Conservation (phyloP, 164 flowering plant genomes). For the Piper betle region DNA sequence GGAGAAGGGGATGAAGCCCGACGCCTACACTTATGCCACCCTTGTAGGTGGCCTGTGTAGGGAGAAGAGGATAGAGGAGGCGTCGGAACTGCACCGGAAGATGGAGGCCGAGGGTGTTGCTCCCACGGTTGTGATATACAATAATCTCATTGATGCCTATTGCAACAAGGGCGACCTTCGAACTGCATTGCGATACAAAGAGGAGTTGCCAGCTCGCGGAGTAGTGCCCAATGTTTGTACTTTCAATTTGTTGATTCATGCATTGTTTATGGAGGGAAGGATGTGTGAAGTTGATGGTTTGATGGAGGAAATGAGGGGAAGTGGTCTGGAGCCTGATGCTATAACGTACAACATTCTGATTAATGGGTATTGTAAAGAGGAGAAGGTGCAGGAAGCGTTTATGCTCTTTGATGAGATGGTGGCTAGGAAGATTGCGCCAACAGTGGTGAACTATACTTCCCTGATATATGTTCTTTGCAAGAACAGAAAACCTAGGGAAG, state of each 20-base stretch:
- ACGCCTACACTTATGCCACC: constrained; percentile 48
- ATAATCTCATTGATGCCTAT: constrained; percentile 57
- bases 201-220: constrained; percentile 59
- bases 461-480: constrained; percentile 57
- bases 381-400: constrained; percentile 52
- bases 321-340: constrained; percentile 34
- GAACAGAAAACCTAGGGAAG: constrained; percentile 48
- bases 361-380: constrained; percentile 60
- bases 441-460: constrained; percentile 56
- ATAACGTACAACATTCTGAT: constrained; percentile 76
- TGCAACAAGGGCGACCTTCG: constrained; percentile 53
- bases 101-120: constrained; percentile 42
- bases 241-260: constrained; percentile 63
- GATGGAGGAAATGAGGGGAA: constrained; percentile 53
- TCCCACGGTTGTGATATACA: constrained; percentile 52
- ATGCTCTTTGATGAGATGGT: constrained; percentile 54
- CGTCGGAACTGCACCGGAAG: constrained; percentile 29
- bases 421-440: constrained; percentile 41
- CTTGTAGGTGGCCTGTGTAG: constrained; percentile 57
- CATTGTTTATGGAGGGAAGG: constrained; percentile 47
- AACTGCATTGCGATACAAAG: constrained; percentile 40
- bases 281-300: constrained; percentile 33
- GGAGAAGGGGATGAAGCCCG: constrained; percentile 39
- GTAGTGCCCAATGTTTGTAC: constrained; percentile 49
- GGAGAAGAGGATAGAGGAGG: constrained; percentile 47